Base-by-base conservation (phyloP, 1,284 basidiomycete species). In the Melampsora larici-populina region DNA sequence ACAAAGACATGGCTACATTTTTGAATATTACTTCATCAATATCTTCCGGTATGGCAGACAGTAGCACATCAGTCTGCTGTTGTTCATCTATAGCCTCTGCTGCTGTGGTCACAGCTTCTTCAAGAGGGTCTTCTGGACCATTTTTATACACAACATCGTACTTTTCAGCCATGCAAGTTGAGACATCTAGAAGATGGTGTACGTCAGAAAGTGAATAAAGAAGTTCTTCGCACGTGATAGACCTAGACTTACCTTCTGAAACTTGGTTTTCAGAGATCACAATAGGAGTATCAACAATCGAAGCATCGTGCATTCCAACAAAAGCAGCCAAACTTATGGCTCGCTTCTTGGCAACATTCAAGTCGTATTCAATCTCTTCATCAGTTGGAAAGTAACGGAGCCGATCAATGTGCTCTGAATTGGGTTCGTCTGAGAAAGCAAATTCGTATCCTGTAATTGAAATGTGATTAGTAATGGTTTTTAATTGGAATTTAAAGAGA, bases 341-440 rank as follows among this genome's bases (percentile, higher is more conserved):
- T 36, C 36, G 36, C 36, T 36, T 36, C 60, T 70, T 40, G 17
- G 51, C 51, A 6, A 60, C 51, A 24, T 48, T 58, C 24, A 70
- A 40, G n/a, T 70, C n/a, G 51, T 58, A 40, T 0, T 24, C 58
- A 17, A 70, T 70, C 60, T 70, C 29, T 2, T 51, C 6, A 29
- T 70, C 60, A n/a, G 69, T 62, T 21, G 69, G 69, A 18, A 71
- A 71, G 24, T 26, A 18, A 1, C 33, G 36, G 36, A 71, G 40
- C 55, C 46, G 69, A 3, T 36, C 55, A 46, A 60, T 60, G 18
- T 21, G 58, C 5, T 71, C 51, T n/a, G 69, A 33, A 33, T 60
- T 24, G 18, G 1, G 8, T 60, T 71, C 33, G 13, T 71, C 48
- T 33, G 69, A n/a, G n/a, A n/a, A n/a, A n/a, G n/a, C n/a, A n/a